Evolutionary conservation across 805 yeast species (phyloP).

Genomic region (Lachancea meyersii): DNA sequence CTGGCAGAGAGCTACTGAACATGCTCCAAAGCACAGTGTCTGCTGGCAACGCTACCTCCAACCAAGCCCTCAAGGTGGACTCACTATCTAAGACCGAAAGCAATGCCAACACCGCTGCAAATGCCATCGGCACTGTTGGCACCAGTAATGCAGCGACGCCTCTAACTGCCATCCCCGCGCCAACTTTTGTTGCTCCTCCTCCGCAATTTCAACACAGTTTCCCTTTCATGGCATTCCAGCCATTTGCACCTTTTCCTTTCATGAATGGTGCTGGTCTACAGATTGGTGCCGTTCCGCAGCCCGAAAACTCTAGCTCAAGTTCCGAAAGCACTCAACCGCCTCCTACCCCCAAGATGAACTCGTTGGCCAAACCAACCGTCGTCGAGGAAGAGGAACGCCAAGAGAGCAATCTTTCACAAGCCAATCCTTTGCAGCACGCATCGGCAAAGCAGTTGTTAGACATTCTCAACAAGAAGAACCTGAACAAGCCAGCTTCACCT

Average conservation of each 20-base stretch:
- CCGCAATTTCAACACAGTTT: constrained; percentile 11
- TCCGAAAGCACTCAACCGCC: constrained; percentile 12
- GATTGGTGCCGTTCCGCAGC: constrained; percentile 8
- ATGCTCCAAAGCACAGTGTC: constrained; percentile 46
- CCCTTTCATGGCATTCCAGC: constrained; percentile 23
- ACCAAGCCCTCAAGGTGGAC: neutral
- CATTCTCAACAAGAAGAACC: constrained; percentile 5
- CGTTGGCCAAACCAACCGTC: constrained; percentile 9
- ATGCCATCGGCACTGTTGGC: neutral
- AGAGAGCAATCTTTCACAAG: neutral
- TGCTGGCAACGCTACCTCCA: constrained; percentile 5
- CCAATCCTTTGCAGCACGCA: constrained; percentile 3
- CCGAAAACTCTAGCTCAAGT: constrained; percentile 9
- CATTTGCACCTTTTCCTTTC: constrained; percentile 33
- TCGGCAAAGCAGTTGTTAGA: constrained; percentile 12
- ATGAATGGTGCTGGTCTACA: constrained; percentile 18
- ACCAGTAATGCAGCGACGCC: neutral
- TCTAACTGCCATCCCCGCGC: constrained; percentile 3
- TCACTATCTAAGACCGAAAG: neutral
- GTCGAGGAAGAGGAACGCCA: constrained; percentile 11
- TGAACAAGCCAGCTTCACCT: neutral
- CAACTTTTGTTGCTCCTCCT: constrained; percentile 6
- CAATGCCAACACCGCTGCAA: neutral
- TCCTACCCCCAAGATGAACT: constrained; percentile 10
- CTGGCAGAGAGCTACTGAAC: constrained; percentile 71